Conservation (phyloP, 257 asterid genomes). For the Linderniella brevidens region DNA sequence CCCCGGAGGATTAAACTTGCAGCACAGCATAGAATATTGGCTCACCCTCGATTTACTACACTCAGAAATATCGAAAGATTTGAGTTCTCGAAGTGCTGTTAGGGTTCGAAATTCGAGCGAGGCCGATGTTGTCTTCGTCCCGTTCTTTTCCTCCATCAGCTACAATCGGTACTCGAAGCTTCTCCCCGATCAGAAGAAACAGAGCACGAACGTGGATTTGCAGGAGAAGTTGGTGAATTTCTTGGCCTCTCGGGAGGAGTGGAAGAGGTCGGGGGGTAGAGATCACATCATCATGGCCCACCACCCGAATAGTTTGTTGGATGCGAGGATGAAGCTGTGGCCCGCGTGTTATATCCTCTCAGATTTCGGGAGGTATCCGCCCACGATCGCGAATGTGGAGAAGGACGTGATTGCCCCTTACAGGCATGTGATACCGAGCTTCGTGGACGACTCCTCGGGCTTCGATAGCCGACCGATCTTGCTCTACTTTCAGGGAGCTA, state of each 20-base stretch:
- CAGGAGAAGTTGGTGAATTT: slow-evolving; percentile 62
- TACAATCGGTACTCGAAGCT: slow-evolving; percentile 57
- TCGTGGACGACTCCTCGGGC: slow-evolving; percentile 38
- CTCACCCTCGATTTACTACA: slow-evolving; percentile 62
- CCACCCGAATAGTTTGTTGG: slow-evolving; percentile 80
- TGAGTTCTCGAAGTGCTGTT: slow-evolving; percentile 31
- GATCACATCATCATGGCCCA: slow-evolving; percentile 84
- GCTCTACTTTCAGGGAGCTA: slow-evolving; percentile 92
- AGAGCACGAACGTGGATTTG: slow-evolving; percentile 28
- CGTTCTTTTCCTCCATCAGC: slow-evolving; percentile 74
- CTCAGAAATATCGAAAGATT: slow-evolving; percentile 32
- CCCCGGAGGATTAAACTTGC: slow-evolving; percentile 87
- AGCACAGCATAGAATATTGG: slow-evolving; percentile 95
- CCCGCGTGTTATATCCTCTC: slow-evolving; percentile 67
- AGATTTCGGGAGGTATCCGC: slow-evolving; percentile 92
- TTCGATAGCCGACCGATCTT: slow-evolving; percentile 55
- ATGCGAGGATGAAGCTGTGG: slow-evolving; percentile 81
- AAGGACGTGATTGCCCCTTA: slow-evolving; percentile 92
- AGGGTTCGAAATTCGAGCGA: slow-evolving; percentile 62
- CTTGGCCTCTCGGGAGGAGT: slow-evolving; percentile 45
- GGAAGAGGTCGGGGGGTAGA: slow-evolving; percentile 70
- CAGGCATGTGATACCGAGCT: slow-evolving; percentile 45
- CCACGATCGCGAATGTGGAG: slow-evolving; percentile 66
- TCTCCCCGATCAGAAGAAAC: slow-evolving; percentile 27
- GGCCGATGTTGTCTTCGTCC: slow-evolving; percentile 86